Evolutionary conservation across 2,329 filamentous ascomycete species (phyloP), one percentile per base, ranked within the genome.

Genomic region (Neonectria faginata): DNA sequence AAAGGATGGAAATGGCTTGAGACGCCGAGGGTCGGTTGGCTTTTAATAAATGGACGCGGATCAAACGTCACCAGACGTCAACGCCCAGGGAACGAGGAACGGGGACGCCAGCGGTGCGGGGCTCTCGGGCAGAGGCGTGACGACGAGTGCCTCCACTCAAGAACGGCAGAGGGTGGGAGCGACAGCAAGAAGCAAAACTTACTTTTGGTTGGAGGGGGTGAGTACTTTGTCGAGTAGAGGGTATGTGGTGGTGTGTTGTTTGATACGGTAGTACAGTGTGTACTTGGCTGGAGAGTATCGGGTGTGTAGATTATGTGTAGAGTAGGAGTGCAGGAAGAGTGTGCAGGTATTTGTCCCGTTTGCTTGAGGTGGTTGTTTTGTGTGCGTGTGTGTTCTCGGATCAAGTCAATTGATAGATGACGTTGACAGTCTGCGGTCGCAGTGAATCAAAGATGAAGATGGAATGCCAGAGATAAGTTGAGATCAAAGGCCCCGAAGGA

Each of bases 41-140:
- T 7, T 70, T 73, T 73, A n/a, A n/a, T 73, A 72, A 72, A 70
- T 36, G 56, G 53, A 70, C 29, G 48, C 61, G 18, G 60, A 47
- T 56, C 59, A 55, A 73, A 68, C 71, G 71, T 73, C 69, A 73
- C 71, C 62, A 67, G 62, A 64, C 62, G 60, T 53, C 58, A 67
- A 47, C 54, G 41, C 42, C 50, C 58, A 29, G 29, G 7, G 9
- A 29, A 29, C 29, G 29, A 33, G 14, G 62, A 60, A 39, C 51
- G 20, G 48, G 12, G 62, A 45, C 31, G 42, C 39, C 12, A 50
- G 33, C 51, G 44, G 61, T 64, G 62, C 62, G 62, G 62, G 62
- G 62, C 58, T 48, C 36, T 33, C 36, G 36, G 36, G 36, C 36
- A 39, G 31, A 48, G 59, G 55, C 47, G 61, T 51, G 58, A 63